A percentile compares a stretch with the other conserved stretches of the same genome.
Conservation (phyloP, 1,284 basidiomycete genomes). For the Flammula alnicola region DNA sequence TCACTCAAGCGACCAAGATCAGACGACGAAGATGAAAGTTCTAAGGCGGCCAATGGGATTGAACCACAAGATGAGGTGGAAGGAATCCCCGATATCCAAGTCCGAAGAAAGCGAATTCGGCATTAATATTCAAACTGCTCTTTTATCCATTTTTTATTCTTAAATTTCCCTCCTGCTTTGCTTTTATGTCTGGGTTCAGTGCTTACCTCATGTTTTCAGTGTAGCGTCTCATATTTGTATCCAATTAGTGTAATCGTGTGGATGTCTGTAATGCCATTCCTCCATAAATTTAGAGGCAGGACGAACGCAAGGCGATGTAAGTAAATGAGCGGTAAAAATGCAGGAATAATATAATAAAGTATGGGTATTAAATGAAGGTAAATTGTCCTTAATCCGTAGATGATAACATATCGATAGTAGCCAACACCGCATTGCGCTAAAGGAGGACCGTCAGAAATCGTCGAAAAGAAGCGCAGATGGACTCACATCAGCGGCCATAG, state of each 20-base stretch:
- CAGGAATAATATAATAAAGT: slow-evolving; percentile 15
- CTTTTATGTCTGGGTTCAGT: slow-evolving; percentile 18
- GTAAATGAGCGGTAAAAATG: too few species aligned
- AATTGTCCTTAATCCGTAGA: slow-evolving; percentile 27
- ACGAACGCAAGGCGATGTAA: not conserved
- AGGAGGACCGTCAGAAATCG: not conserved
- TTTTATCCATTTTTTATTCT: slow-evolving; percentile 28
- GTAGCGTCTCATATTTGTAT: slow-evolving; percentile 27
- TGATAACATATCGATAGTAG: slow-evolving; percentile 44
- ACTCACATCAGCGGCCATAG: slow-evolving; percentile 51
- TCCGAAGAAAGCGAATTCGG: slow-evolving; percentile 66
- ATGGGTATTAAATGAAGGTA: slow-evolving; percentile 7
- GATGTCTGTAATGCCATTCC: slow-evolving; percentile 13
- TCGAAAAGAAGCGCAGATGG: not conserved
- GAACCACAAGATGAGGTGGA: slow-evolving; percentile 29
- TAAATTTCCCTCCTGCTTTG: slow-evolving; percentile 24
- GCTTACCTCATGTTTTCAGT: slow-evolving; percentile 25
- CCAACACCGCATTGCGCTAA: slow-evolving; percentile 48
- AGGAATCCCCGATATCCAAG: slow-evolving; percentile 49
- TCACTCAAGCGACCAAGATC: slow-evolving; percentile 48
- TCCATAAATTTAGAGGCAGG: slow-evolving; percentile 1
- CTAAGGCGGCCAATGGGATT: slow-evolving; percentile 27
- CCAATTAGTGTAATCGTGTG: slow-evolving; percentile 28
- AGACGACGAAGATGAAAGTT: slow-evolving; percentile 39
- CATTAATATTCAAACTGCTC: slow-evolving; percentile 41